Evolutionary conservation across 202 grass and related monocot genomes (phyloP).

Genomic region (Panicum hallii): DNA sequence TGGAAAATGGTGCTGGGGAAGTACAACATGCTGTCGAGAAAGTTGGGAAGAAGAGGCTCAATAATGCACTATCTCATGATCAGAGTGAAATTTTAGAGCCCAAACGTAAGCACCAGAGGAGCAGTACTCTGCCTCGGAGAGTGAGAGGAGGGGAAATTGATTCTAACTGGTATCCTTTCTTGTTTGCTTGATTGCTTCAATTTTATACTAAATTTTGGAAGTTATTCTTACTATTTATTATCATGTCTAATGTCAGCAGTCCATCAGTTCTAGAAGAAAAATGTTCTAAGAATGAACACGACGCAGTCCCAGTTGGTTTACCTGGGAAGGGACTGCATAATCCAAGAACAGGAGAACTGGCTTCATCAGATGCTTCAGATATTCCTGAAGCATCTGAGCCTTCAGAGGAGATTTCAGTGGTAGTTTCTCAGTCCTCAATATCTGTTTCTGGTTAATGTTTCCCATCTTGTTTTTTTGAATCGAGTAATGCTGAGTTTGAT

Average conservation of each 20-base stretch:
- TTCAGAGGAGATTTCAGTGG: conserved; percentile 54
- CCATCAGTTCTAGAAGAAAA: conserved; percentile 53
- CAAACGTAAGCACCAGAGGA: conserved; percentile 57
- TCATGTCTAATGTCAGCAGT: conserved; percentile 38
- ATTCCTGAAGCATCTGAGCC: conserved; percentile 37
- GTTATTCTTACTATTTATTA: conserved; percentile 9
- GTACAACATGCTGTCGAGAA: conserved; percentile 24
- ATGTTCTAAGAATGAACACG: conserved; percentile 53
- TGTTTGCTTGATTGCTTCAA: neutral
- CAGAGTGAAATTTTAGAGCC: conserved; percentile 53
- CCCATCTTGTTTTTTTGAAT: neutral
- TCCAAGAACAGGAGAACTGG: conserved; percentile 13
- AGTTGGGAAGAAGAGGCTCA: conserved; percentile 62
- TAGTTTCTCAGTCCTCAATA: conserved; percentile 40
- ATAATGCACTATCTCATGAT: conserved; percentile 43
- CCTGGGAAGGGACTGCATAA: neutral
- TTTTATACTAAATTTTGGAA: neutral
- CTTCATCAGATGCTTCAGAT: conserved; percentile 39
- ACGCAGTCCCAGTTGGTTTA: conserved; percentile 40
- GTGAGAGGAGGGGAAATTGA: conserved; percentile 34
- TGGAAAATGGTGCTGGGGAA: conserved; percentile 32
- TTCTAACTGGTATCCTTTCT: conserved; percentile 50
- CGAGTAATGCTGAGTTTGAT: neutral
- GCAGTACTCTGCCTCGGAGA: conserved; percentile 15
- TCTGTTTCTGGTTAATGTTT: conserved; percentile 2